Base-by-base conservation (phyloP, 352 stramenopile species). In the Phytopythium vexans region DNA sequence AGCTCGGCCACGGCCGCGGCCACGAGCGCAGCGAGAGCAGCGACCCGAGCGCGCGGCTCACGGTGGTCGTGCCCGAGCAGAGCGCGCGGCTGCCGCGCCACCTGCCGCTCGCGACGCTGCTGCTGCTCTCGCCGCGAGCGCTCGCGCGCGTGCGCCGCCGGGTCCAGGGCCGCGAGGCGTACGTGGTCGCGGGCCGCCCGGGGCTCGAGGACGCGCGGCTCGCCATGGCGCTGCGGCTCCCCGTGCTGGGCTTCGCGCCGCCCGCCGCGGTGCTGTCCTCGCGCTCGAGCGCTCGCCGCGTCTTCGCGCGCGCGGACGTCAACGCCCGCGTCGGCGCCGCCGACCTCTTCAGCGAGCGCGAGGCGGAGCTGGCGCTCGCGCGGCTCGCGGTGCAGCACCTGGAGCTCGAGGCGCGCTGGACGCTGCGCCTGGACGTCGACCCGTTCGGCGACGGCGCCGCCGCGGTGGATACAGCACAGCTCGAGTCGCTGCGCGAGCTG, bases 301-400 rank as follows among this genome's bases (percentile, higher is more conserved):
- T 94, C 10, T 92, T 96, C 49, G 83, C 88, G 38, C 72, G 82
- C 43, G 82, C 87, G 1, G 84, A 96, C 49, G 86, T 97, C 14
- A 95, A 93, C 58, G 80, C 93, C 3, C 88, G 86, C 12, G 78
- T 72, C 5, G 90, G 88, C 31, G 88, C 83, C 6, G 92, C 96
- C 58, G 90, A 96, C 51, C 64, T 97, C 33, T 97, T 95, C 58
- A 77, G 94, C 54, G 80, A 94, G 16, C 81, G 95, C 37, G 89
- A 97, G 49, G 48, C 97, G 11, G 71, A 86, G 27, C 68, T 88
- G 16, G 72, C 88, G 15, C 70, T 97, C 15, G 74, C 86, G 27
- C 95, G 96, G 58, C 79, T 97, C 40, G 87, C 92, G 41, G 73
- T 92, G 16, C 62, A 82, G 38, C 83, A 97, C 56, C 57, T 96